These are phyloP conservation scores for Achaetomium macrosporum DNA, from an alignment of 2,329 filamentous ascomycete genomes.

Conservation along the genomic window DNA sequence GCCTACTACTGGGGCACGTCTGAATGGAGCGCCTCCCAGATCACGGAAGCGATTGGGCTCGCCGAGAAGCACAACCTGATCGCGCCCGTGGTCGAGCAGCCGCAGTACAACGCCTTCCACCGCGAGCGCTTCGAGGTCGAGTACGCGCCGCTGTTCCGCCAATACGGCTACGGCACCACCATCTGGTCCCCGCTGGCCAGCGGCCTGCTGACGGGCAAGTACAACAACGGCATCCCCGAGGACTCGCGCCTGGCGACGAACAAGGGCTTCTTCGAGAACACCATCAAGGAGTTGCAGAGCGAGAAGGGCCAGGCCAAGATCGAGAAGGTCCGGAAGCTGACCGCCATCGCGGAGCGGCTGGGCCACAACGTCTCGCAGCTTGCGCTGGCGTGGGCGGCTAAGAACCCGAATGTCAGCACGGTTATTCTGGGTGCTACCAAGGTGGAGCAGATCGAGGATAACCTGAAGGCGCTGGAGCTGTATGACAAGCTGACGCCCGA, in stretches of 20 bases:
- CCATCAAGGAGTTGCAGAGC: conserved; percentile 44
- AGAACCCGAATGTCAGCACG: conserved; percentile 54
- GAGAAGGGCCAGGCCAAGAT: conserved; percentile 47
- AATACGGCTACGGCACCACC: conserved; percentile 51
- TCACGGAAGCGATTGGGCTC: conserved; percentile 50
- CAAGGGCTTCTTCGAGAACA: conserved; percentile 46
- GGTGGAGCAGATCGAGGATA: conserved; percentile 54
- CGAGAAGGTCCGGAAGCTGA: conserved; percentile 52
- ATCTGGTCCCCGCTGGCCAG: conserved; percentile 50
- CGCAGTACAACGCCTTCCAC: conserved; percentile 58
- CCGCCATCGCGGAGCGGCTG: conserved; percentile 58
- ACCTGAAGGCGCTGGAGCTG: conserved; percentile 45
- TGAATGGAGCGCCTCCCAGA: conserved; percentile 55
- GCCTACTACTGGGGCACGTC: conserved; percentile 61
- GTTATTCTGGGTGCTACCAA: conserved; percentile 57
- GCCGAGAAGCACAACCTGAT: conserved; percentile 55
- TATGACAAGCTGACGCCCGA: conserved; percentile 53
- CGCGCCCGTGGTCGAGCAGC: conserved; percentile 41
- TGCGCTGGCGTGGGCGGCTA: conserved; percentile 56
- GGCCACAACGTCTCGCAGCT: conserved; percentile 49
- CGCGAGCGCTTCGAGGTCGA: conserved; percentile 57
- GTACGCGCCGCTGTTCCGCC: conserved; percentile 51
- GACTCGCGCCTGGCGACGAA: conserved; percentile 55
- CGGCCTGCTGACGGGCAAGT: conserved; percentile 57
- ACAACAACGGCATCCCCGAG: conserved; percentile 57